phyloP scores from a whole-genome alignment of 164 flowering plant species.

The Vitis riparia region DNA sequence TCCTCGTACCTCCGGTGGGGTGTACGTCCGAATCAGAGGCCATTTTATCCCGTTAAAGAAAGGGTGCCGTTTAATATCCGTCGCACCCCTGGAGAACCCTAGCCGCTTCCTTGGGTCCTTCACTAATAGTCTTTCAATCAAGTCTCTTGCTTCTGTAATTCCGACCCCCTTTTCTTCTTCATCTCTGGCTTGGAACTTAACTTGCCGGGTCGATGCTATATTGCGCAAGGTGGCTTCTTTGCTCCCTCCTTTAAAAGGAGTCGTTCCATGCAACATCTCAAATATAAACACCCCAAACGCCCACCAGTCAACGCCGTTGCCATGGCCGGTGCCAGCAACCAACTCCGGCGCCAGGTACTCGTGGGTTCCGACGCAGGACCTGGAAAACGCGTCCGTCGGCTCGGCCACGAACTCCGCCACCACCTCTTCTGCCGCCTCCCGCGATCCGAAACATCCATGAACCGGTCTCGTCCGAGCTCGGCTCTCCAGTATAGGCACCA shows the following conservation, averaged over 20 bases:
- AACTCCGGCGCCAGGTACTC: constrained; percentile 93
- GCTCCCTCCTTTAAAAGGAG: constrained; percentile 82
- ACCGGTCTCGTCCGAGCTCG: not conserved
- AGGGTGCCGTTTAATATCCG: constrained; percentile 80
- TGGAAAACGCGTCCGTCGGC: constrained; percentile 69
- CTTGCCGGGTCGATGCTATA: constrained; percentile 45
- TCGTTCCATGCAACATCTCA: constrained; percentile 73
- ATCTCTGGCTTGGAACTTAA: constrained; percentile 27
- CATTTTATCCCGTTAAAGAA: constrained; percentile 76
- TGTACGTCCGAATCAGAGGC: constrained; percentile 70
- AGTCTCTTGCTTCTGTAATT: constrained; percentile 48
- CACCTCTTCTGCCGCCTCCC: constrained; percentile 3
- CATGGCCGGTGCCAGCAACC: constrained; percentile 68
- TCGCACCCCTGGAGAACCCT: constrained; percentile 72
- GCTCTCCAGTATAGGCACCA: constrained; percentile 39
- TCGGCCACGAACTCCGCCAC: constrained; percentile 72
- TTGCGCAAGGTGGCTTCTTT: constrained; percentile 76
- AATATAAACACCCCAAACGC: constrained; percentile 83
- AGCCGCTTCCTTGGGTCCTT: constrained; percentile 72
- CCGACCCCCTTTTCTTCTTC: constrained; percentile 24
- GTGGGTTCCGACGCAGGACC: constrained; percentile 84
- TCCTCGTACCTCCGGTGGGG: constrained; percentile 65
- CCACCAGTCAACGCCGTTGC: constrained; percentile 96
- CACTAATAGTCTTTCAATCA: constrained; percentile 63
- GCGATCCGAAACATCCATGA: constrained; percentile 14